These are phyloP conservation scores for Trametopsis cervina DNA, from an alignment of 768 basidiomycete species.

Conservation along the genomic window DNA sequence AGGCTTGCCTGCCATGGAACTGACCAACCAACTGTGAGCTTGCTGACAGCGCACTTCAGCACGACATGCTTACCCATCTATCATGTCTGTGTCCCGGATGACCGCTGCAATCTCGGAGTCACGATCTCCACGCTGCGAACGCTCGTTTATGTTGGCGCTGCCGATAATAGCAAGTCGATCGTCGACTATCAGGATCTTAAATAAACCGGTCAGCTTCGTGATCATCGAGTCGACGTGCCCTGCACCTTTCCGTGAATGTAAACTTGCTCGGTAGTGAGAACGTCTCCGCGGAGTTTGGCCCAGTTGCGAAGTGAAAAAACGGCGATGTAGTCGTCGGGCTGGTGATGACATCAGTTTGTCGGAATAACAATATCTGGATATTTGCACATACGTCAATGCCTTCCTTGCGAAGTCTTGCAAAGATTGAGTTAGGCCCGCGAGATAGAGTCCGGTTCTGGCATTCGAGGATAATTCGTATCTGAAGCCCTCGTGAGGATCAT, in stretches of 20 bases:
- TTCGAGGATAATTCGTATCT: slow-evolving; percentile 93
- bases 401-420: slow-evolving; percentile 74
- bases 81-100: slow-evolving; percentile 95
- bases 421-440: slow-evolving; percentile 90
- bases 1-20: slow-evolving; percentile 89
- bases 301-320: slow-evolving; percentile 91
- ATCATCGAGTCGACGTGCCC: background rate
- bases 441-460: slow-evolving; percentile 89
- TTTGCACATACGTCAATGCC: slow-evolving; percentile 69
- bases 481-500: slow-evolving; percentile 7
- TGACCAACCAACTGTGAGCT: slow-evolving; percentile 28
- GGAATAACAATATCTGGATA: background rate
- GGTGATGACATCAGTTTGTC: slow-evolving; percentile 5
- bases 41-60: background rate
- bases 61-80: slow-evolving; percentile 59
- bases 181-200: slow-evolving; percentile 82
- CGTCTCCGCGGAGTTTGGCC: slow-evolving; percentile 82
- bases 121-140: slow-evolving; percentile 91
- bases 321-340: slow-evolving; percentile 91
- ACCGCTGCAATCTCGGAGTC: slow-evolving; percentile 94
- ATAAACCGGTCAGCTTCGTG: slow-evolving; percentile 8
- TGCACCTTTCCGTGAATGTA: slow-evolving; percentile 10
- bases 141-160: slow-evolving; percentile 96
- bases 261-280: slow-evolving; percentile 84
- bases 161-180: slow-evolving; percentile 93